Conservation (phyloP, 305 asterid genomes). For the Solanum hybrid region DNA sequence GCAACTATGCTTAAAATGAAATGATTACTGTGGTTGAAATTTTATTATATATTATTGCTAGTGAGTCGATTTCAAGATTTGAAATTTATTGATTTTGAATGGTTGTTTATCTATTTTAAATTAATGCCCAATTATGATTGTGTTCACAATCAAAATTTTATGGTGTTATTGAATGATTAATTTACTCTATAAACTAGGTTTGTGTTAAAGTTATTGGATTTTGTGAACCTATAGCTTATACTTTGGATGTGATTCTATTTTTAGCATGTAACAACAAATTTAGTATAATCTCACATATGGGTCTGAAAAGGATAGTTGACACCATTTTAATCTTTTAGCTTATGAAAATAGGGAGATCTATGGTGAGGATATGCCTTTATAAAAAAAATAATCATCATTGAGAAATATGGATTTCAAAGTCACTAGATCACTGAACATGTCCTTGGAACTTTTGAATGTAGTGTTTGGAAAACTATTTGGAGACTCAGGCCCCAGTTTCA, state of each 20-base stretch:
- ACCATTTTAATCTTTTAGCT: background rate
- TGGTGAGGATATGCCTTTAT: background rate
- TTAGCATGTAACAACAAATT: background rate
- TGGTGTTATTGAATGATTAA: background rate
- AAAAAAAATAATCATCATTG: too few relatives aligned
- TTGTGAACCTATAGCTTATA: background rate
- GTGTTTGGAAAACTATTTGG: too few relatives aligned
- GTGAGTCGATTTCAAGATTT: background rate
- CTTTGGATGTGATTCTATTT: background rate
- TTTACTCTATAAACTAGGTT: background rate
- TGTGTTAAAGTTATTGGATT: background rate
- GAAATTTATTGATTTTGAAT: background rate
- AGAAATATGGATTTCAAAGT: too few relatives aligned
- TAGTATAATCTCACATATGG: background rate
- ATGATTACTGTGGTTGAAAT: background rate
- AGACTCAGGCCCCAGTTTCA: too few relatives aligned
- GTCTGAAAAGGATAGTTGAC: rapidly evolving
- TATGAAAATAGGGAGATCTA: background rate
- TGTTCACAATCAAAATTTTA: background rate
- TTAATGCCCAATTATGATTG: background rate
- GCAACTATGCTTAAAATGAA: background rate
- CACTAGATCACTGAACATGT: too few relatives aligned
- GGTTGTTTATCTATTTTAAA: background rate
- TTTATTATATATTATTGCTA: background rate
- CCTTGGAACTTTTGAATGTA: too few relatives aligned